Base-by-base conservation (phyloP, 129 eudicot genomes). In the Calendula officinalis region DNA sequence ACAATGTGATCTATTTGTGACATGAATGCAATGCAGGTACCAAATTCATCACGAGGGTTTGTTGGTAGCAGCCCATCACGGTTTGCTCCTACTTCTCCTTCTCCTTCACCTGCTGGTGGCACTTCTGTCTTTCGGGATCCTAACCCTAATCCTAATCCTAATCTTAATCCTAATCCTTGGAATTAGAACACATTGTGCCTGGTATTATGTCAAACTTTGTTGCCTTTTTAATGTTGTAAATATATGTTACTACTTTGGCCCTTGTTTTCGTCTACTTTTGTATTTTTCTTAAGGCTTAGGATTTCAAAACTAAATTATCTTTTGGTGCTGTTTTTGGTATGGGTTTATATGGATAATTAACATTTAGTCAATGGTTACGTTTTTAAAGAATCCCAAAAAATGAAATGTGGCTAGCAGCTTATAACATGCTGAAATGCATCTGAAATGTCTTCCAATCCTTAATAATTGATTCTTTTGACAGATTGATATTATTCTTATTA, bases 71-170 rank as follows among this genome's bases (percentile, higher is more conserved):
- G 98, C 51, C 98, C 98, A 62, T 91, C 94, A 42, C 84, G 88
- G 54, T 91, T 91, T 70, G 96, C 90, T 47, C 95, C 84, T 17
- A 63, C 77, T 38, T 90, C 98, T 51, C 98, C 95, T 60, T 87
- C 97, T 45, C 97, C 98, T 53, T 91, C 98, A 69, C 98, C 98
- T 4, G 98, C 88, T 3, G 95, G 95, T 48, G 95, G 96, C 52
- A 91, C 96, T 66, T 87, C 96, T 0, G 86, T 66, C 5, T 84
- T 91, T 71, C 71, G 90, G 71, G 97, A 87, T 56, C 62, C 56
- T 5, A 69, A 88, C 77, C 85, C 75, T 22, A 22, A 22, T 22
- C 30, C 30, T 22, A 22, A 22, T 22, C 30, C n/a, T n/a, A n/a
- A n/a, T n/a, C n/a, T n/a, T n/a, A n/a, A n/a, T 38, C 77, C 83